Conservation (phyloP, 805 yeast genomes). For the Priceomyces fermenticarens region DNA sequence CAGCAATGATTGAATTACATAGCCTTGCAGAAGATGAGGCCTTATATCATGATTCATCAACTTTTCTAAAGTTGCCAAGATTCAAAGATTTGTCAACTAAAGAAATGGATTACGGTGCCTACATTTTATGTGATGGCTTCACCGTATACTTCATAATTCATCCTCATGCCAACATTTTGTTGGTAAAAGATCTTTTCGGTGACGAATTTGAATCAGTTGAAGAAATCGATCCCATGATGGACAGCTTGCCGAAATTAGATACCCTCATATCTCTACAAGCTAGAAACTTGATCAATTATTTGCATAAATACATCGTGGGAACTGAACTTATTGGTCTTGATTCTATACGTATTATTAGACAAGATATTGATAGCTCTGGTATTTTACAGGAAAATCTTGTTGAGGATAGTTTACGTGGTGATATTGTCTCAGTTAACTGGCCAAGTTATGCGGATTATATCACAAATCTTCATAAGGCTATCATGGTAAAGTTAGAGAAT, state of each 20-base stretch:
- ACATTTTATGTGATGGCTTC: constrained; percentile 69
- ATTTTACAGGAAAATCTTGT: constrained; percentile 50
- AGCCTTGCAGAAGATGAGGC: constrained; percentile 57
- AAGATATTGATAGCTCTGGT: constrained; percentile 61
- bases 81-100: constrained; percentile 42
- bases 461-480: constrained; percentile 61
- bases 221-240: constrained; percentile 46
- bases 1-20: constrained; percentile 75
- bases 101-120: constrained; percentile 68
- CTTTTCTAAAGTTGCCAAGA: constrained; percentile 49
- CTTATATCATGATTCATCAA: constrained; percentile 32
- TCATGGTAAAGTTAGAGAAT: constrained; percentile 50
- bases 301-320: constrained; percentile 36
- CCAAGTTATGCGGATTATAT: constrained; percentile 67
- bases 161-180: constrained; percentile 59
- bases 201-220: constrained; percentile 40
- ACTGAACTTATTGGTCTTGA: constrained; percentile 22
- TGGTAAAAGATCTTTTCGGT: constrained; percentile 77
- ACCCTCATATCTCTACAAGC: constrained; percentile 70
- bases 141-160: constrained; percentile 64
- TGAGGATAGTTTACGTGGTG: constrained; percentile 61
- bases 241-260: constrained; percentile 66
- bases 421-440: constrained; percentile 33
- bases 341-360: constrained; percentile 60
- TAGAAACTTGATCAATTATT: constrained; percentile 56